Percentiles rank a stretch among this genome's conserved stretches.
Evolutionary conservation across 169 alveolate genomes (phyloP).

Genomic region (Eimeria praecox): DNA sequence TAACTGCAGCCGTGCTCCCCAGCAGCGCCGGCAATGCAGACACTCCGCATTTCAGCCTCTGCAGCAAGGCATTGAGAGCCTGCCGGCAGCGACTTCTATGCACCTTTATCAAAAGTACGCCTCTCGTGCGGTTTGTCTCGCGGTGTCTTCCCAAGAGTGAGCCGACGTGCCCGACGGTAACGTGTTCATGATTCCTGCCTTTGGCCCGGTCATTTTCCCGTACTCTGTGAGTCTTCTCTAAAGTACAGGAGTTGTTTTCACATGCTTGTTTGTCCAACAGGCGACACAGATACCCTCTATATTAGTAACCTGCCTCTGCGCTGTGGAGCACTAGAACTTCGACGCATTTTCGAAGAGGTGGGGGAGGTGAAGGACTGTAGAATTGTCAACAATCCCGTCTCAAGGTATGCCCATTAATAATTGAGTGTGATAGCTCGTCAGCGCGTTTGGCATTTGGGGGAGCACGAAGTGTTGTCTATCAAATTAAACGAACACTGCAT

Average conservation of each 20-base stretch:
- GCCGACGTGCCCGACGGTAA: conserved; percentile 56
- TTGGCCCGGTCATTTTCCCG: background rate
- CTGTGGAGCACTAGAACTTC: conserved; percentile 62
- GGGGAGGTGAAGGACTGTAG: conserved; percentile 81
- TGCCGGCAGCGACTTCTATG: conserved; percentile 76
- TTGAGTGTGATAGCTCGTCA: background rate
- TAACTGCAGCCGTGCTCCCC: conserved; percentile 69
- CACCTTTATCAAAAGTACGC: conserved; percentile 77
- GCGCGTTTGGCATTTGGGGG: background rate
- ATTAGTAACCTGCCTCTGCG: conserved; percentile 76
- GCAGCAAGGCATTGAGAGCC: conserved; percentile 79
- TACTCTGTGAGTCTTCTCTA: background rate
- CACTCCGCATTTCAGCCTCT: conserved; percentile 71
- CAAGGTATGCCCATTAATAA: conserved; percentile 50
- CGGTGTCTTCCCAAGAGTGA: conserved; percentile 25
- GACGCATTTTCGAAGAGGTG: conserved; percentile 80
- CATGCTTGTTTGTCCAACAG: conserved; percentile 22
- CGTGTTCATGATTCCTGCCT: conserved; percentile 41
- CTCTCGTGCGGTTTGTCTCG: conserved; percentile 70
- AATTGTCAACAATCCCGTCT: conserved; percentile 80
- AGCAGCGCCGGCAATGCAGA: conserved; percentile 75
- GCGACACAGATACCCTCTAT: conserved; percentile 77
- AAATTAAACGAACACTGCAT: background rate
- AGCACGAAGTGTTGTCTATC: background rate
- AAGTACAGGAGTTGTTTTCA: background rate